A percentile compares a stretch with the other conserved stretches of the same genome.
phyloP scores from a whole-genome alignment of 345 rosid genomes.

The Euphorbia lathyris region DNA sequence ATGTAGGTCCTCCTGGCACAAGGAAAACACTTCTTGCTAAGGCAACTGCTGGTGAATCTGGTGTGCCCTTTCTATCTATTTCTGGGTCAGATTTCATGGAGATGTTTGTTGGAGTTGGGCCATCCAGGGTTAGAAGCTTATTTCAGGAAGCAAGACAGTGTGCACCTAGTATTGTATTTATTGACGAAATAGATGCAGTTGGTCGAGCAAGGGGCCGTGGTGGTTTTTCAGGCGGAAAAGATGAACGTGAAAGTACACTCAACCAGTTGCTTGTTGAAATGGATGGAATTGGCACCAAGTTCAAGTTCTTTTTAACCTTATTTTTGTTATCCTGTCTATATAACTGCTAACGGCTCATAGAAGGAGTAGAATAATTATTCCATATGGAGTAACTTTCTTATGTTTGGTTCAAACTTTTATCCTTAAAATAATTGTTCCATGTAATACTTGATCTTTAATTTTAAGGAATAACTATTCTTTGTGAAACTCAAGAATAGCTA shows the following conservation, averaged over 20 bases:
- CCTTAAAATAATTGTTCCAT: too few species aligned
- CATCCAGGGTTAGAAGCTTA: slow-evolving; percentile 89
- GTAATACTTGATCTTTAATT: too few species aligned
- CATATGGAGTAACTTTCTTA: too few species aligned
- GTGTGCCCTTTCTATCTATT: slow-evolving; percentile 85
- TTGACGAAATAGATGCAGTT: slow-evolving; percentile 95
- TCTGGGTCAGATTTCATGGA: slow-evolving; percentile 99
- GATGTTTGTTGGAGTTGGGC: slow-evolving; percentile 99
- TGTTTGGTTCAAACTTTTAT: too few species aligned
- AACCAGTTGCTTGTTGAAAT: slow-evolving; percentile 91
- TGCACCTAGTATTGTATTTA: slow-evolving; percentile 89
- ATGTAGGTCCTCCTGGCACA: slow-evolving; percentile 95
- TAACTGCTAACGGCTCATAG: not conserved
- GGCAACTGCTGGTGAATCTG: slow-evolving; percentile 97
- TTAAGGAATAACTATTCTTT: too few species aligned
- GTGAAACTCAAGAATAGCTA: too few species aligned
- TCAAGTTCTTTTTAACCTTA: not conserved
- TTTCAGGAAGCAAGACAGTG: slow-evolving; percentile 93
- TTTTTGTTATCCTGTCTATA: not conserved
- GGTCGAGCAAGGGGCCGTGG: slow-evolving; percentile 98
- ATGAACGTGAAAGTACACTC: slow-evolving; percentile 95
- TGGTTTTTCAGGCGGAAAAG: slow-evolving; percentile 75
- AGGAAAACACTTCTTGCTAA: slow-evolving; percentile 97
- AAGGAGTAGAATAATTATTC: not conserved
- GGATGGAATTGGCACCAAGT: slow-evolving; percentile 98